Percentiles rank a stretch among this genome's conserved stretches.
Evolutionary conservation across 257 asterid species (phyloP).

Genomic region (Solanum infundibuliforme): DNA sequence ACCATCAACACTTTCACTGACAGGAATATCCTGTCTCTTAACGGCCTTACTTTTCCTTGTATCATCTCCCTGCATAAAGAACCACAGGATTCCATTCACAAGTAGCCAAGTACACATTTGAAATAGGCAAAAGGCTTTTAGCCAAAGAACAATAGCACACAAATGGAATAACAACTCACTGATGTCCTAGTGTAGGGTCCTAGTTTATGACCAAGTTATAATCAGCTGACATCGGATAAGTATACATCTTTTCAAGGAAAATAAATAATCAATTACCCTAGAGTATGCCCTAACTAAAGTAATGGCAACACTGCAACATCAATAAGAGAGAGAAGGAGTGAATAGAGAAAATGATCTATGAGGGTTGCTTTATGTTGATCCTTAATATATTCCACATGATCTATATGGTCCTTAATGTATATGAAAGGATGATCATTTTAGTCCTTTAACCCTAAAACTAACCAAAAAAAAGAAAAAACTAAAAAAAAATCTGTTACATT

Average conservation of each 20-base stretch:
- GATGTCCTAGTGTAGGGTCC: not conserved
- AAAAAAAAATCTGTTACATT: too few species aligned
- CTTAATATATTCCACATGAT: too few species aligned
- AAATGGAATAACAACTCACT: not conserved
- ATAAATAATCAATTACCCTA: not conserved
- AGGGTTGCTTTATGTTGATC: too few species aligned
- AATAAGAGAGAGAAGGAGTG: not conserved
- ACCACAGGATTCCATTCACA: not conserved
- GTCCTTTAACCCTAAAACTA: too few species aligned
- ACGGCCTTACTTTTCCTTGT: constrained; percentile 47
- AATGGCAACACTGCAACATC: not conserved
- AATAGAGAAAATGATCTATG: too few species aligned
- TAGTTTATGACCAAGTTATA: not conserved
- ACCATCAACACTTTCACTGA: constrained; percentile 50
- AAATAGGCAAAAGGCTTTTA: not conserved
- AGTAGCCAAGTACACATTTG: not conserved
- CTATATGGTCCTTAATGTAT: too few species aligned
- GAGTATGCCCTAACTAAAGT: not conserved
- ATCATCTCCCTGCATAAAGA: constrained; percentile 48
- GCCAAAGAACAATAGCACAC: not conserved
- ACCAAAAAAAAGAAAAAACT: too few species aligned
- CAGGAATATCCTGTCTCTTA: constrained; percentile 52
- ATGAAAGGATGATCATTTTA: too few species aligned
- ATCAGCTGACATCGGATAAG: not conserved
- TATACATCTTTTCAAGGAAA: not conserved